phyloP scores from a whole-genome alignment of 1,284 basidiomycete genomes.

The Trametes pubescens region DNA sequence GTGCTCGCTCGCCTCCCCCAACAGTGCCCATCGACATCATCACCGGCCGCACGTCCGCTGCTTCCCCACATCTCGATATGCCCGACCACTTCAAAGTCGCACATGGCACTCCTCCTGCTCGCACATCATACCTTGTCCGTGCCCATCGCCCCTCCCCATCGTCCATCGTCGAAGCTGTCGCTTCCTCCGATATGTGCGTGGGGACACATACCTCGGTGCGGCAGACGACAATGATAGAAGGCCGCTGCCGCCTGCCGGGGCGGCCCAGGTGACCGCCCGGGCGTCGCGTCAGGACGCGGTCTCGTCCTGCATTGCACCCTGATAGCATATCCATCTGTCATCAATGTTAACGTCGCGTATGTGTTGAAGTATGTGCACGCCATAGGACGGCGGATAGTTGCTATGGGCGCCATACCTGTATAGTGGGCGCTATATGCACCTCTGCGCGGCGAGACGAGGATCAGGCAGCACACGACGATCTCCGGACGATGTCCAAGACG shows the following conservation, averaged over 20 bases:
- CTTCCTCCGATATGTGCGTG: constrained; percentile 10
- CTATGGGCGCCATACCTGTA: background rate
- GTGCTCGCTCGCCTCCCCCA: background rate
- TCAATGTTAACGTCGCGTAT: background rate
- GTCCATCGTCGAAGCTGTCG: constrained; percentile 2
- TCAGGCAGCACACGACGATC: background rate
- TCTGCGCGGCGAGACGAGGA: background rate
- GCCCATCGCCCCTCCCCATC: background rate
- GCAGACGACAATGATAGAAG: background rate
- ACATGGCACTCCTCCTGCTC: background rate
- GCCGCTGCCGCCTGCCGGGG: background rate
- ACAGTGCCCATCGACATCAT: background rate
- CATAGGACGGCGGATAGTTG: constrained; percentile 10
- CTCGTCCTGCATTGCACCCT: background rate
- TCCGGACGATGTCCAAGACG: background rate
- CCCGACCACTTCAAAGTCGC: background rate
- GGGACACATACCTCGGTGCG: background rate
- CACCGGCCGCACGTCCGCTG: constrained; percentile 5
- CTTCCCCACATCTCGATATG: constrained; percentile 4
- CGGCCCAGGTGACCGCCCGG: constrained; percentile 7
- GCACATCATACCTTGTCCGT: too few relatives aligned
- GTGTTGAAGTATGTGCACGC: background rate
- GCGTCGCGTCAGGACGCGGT: background rate
- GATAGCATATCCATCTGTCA: constrained; percentile 20
- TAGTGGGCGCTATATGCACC: background rate